Conservation (phyloP, 768 basidiomycete species). For the Russula sp. region DNA sequence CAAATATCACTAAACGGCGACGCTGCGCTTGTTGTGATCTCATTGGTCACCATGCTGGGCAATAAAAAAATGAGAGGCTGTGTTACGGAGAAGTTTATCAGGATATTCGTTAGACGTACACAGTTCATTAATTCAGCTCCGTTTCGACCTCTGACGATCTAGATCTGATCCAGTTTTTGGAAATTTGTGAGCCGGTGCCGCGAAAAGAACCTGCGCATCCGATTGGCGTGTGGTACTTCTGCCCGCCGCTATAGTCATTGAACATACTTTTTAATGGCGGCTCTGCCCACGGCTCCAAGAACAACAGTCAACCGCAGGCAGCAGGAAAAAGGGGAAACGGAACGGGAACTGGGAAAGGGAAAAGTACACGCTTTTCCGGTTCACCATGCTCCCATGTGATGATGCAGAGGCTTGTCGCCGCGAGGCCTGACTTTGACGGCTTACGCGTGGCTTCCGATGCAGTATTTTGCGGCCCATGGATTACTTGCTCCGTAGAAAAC, state of each 20-base stretch:
- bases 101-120: conserved; percentile 10
- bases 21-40: neutral
- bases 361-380: conserved; percentile 15
- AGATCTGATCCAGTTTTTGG: conserved; percentile 1
- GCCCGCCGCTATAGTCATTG: conserved; percentile 18
- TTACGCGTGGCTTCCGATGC: conserved; percentile 2
- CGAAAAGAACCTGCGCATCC: conserved; percentile 12
- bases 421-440: conserved; percentile 1
- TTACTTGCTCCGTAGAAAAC: conserved; percentile 6
- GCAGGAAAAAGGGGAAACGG: conserved; percentile 14
- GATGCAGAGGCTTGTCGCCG: neutral
- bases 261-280: conserved; percentile 19
- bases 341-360: conserved; percentile 14
- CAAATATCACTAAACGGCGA: conserved; percentile 26
- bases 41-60: conserved; percentile 15
- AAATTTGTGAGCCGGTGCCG: conserved; percentile 16
- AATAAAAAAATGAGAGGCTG: conserved; percentile 7
- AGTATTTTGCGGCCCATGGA: conserved; percentile 5
- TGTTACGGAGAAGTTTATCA: conserved; percentile 10
- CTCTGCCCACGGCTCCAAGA: conserved; percentile 23
- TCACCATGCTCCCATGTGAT: conserved; percentile 8
- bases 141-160: conserved; percentile 14
- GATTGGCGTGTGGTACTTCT: conserved; percentile 21
- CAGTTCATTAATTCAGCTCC: conserved; percentile 19
- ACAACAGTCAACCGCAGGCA: conserved; percentile 16